Percentiles rank a stretch among this genome's conserved stretches.
Evolutionary conservation across 164 flowering plant species (phyloP).

Genomic region (Aristolochia californica): DNA sequence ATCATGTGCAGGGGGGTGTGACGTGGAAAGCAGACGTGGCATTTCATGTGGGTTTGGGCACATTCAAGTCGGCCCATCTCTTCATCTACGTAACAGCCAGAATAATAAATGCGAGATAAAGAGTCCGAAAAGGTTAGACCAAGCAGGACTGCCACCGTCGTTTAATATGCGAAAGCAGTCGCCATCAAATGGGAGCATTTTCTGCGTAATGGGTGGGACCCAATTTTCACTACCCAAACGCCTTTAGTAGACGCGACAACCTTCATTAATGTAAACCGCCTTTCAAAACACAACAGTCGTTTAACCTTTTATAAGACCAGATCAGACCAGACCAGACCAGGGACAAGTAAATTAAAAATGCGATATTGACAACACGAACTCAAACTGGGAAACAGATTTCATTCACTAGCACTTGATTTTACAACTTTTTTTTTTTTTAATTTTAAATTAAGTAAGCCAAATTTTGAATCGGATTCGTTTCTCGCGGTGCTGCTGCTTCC

Average conservation of each 20-base stretch:
- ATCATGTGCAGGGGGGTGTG: not conserved
- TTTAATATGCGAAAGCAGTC: slow-evolving; percentile 3
- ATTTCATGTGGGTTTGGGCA: not conserved
- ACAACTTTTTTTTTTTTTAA: not conserved
- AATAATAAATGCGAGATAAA: not conserved
- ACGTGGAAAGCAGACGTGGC: not conserved
- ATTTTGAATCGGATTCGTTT: slow-evolving; percentile 1
- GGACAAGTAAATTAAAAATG: not conserved
- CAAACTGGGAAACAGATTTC: not conserved
- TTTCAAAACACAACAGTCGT: not conserved
- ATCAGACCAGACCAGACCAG: no score
- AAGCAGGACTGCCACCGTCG: not conserved
- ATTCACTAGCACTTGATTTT: slow-evolving; percentile 6
- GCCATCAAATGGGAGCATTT: not conserved
- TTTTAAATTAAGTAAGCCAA: not conserved
- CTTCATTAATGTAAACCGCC: not conserved
- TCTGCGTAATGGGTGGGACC: slow-evolving; percentile 6
- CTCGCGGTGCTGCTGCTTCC: no score
- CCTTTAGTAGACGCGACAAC: slow-evolving; percentile 1
- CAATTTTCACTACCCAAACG: not conserved
- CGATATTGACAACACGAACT: no score
- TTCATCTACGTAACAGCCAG: not conserved
- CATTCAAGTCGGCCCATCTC: not conserved
- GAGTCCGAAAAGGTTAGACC: not conserved
- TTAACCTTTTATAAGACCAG: no score